phyloP scores from a whole-genome alignment of 2,329 filamentous ascomycete species.

The Penicillium sp. region DNA sequence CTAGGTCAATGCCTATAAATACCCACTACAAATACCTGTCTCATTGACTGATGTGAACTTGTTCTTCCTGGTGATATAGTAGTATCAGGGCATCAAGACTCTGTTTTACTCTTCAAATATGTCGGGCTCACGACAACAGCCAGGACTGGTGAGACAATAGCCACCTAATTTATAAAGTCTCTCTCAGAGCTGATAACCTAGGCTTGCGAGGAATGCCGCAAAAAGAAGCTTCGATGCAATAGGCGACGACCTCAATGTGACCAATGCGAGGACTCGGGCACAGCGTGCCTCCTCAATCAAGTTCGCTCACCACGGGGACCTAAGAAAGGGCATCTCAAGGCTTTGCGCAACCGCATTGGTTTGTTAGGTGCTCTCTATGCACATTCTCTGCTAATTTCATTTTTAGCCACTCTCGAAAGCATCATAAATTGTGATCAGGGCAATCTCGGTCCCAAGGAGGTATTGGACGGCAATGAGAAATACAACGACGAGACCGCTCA shows the following conservation, averaged over 20 bases:
- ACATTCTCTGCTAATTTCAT: not conserved
- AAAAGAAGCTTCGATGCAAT: constrained; percentile 29
- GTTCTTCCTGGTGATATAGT: not conserved
- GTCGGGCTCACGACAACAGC: constrained; percentile 5
- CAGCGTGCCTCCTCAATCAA: constrained; percentile 26
- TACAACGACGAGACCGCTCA: not conserved
- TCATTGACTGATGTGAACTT: not conserved
- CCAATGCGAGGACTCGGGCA: constrained; percentile 26
- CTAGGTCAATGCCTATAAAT: not conserved
- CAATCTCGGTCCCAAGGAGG: not conserved
- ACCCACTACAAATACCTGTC: not conserved
- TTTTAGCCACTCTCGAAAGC: constrained; percentile 1
- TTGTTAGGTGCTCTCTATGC: not conserved
- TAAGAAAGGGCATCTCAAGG: constrained; percentile 27
- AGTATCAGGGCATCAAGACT: not conserved
- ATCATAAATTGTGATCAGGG: not conserved
- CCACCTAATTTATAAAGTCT: not conserved
- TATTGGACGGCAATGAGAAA: not conserved
- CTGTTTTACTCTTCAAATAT: not conserved
- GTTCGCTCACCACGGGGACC: constrained; percentile 25
- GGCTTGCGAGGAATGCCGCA: constrained; percentile 31
- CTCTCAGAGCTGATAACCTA: not conserved
- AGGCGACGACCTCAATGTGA: constrained; percentile 25
- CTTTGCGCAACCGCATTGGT: constrained; percentile 29
- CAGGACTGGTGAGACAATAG: constrained; percentile 2